phyloP scores from a whole-genome alignment of 2,329 filamentous ascomycete species.

The Fusarium miscanthi region DNA sequence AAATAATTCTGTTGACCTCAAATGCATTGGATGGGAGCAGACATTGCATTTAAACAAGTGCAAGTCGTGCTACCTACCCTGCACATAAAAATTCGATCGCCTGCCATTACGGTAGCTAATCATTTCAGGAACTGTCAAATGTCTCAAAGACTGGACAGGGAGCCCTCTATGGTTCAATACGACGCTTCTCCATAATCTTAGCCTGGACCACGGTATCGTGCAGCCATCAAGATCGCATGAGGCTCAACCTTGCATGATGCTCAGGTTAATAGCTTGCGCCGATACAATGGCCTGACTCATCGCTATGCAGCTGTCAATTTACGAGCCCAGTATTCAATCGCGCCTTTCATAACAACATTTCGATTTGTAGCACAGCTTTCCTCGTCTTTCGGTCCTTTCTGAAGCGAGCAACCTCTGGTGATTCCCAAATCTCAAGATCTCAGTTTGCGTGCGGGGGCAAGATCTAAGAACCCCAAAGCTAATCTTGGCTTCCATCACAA shows the following conservation, averaged over 20 bases:
- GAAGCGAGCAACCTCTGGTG: background rate
- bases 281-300: too few species aligned
- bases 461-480: background rate
- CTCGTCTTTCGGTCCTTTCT: background rate
- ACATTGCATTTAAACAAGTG: too few species aligned
- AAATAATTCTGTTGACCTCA: too few species aligned
- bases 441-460: background rate
- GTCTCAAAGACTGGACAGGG: background rate
- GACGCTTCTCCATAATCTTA: background rate
- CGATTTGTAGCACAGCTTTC: background rate
- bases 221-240: background rate
- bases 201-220: background rate
- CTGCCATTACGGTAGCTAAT: background rate
- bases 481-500: background rate
- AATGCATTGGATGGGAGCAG: too few species aligned
- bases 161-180: background rate
- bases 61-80: background rate
- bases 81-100: background rate
- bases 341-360: too few species aligned
- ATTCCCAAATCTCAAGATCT: background rate
- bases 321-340: accelerated
- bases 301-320: accelerated
- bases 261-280: accelerated
- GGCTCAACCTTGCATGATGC: background rate
- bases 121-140: too few species aligned